Percentiles rank a stretch among this genome's conserved stretches.
Conservation (phyloP, 768 basidiomycete species). For the Ramaria sp. region DNA sequence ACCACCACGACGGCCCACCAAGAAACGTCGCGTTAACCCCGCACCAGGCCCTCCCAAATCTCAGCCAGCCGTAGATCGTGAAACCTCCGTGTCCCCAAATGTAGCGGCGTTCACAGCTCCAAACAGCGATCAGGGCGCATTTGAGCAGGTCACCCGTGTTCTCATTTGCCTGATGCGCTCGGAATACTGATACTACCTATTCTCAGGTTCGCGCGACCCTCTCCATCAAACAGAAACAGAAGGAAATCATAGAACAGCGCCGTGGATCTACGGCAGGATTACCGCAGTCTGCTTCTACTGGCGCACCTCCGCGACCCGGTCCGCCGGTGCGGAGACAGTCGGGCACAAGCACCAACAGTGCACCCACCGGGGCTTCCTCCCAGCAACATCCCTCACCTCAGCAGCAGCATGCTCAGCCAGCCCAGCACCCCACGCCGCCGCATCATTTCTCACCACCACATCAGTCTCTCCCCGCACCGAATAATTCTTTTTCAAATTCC, state of each 20-base stretch:
- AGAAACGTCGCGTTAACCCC: background rate
- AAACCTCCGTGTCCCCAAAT: background rate
- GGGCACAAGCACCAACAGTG: background rate
- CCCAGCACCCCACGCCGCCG: background rate
- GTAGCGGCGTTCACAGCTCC: background rate
- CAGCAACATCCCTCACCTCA: background rate
- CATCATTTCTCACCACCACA: background rate
- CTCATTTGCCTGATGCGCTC: background rate
- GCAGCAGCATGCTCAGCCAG: background rate
- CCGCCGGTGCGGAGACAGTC: background rate
- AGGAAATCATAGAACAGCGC: slow-evolving; percentile 60
- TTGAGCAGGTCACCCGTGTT: background rate
- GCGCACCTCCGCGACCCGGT: background rate
- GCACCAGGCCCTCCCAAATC: background rate
- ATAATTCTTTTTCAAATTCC: background rate
- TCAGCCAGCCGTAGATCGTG: background rate
- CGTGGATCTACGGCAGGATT: slow-evolving; percentile 43
- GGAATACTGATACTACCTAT: background rate
- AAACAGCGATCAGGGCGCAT: slow-evolving; percentile 1
- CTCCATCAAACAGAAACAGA: slow-evolving; percentile 34
- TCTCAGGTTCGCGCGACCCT: background rate
- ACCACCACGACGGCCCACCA: background rate
- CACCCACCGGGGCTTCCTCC: background rate
- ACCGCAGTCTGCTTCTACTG: background rate
- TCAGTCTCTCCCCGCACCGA: background rate